Conservation (phyloP, 2,329 filamentous ascomycete genomes). For the Tolypocladium endophyticum region DNA sequence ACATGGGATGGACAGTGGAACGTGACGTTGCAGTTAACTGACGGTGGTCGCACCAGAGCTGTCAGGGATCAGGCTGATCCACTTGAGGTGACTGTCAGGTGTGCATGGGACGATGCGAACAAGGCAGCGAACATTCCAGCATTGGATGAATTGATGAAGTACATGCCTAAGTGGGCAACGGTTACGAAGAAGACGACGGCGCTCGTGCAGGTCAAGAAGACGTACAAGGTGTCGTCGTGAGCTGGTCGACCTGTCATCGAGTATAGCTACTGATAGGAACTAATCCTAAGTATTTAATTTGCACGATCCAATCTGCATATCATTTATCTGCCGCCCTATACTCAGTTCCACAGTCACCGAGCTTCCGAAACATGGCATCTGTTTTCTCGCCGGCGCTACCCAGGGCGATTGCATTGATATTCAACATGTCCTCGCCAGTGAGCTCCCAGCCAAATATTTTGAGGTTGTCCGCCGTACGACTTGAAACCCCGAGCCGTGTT, state of each 20-base stretch:
- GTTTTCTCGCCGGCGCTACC: not conserved
- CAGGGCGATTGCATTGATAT: not conserved
- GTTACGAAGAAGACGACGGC: constrained; percentile 68
- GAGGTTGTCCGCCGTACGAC: not conserved
- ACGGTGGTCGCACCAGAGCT: not conserved
- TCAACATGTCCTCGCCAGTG: not conserved
- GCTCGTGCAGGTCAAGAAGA: constrained; percentile 69
- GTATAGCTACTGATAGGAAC: not conserved
- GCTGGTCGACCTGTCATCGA: not conserved
- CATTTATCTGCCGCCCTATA: not conserved
- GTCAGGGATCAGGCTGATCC: constrained; percentile 3
- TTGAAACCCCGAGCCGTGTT: not conserved
- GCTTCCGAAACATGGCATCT: not conserved
- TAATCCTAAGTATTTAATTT: not conserved
- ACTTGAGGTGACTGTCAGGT: constrained; percentile 58
- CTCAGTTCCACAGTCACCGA: not conserved
- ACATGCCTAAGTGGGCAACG: constrained; percentile 69
- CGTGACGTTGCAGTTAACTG: constrained; percentile 32
- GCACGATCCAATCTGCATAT: not conserved
- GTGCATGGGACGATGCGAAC: constrained; percentile 85
- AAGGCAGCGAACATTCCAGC: constrained; percentile 62
- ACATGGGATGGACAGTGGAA: constrained; percentile 69
- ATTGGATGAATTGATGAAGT: constrained; percentile 67
- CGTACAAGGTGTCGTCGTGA: constrained; percentile 42
- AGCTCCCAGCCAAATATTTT: not conserved